Evolutionary conservation across 2,329 filamentous ascomycete species (phyloP), one percentile per base, ranked within the genome.

Genomic region (Chalaropsis ovoidea): DNA sequence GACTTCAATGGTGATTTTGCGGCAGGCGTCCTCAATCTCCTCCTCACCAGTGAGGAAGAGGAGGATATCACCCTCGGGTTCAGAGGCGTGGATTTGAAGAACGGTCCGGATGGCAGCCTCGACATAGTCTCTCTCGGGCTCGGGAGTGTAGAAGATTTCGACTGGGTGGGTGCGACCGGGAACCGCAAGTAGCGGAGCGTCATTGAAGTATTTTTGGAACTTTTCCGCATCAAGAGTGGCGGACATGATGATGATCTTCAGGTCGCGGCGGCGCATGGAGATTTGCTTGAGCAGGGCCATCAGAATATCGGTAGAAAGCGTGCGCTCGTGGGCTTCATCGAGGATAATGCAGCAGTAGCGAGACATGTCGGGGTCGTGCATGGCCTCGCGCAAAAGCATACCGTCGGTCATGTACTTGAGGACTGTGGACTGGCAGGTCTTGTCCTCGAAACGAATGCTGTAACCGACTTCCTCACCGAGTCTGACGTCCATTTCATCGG

Each of bases 391-490:
- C 72, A 97, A 81, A 72, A 99, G 85, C 88, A 99, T 97, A 84
- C 95, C 95, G 73, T 99, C 94, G 56, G 95, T 99, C 94, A 99
- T 99, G 80, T 99, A 99, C 80, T 99, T 99, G 74, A 99, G 84
- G 68, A 95, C 84, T 1, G 94, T 99, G 76, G 89, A 91, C 67
- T 86, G 84, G 62, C 88, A 84, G 0, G 94, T 97, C 78, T 86
- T 89, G 75, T 99, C 94, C 77, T 99, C 95, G 76, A 99, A 99
- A 80, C 94, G 90, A 75, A 99, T 97, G 75, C 90, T 97, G 79
- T 97, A 99, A 76, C 94, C 94, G 65, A 99, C 92, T 77, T 97
- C 93, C 70, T 96, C 86, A 67, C 94, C 94, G 31, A 99, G 82
- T 67, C 82, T 85, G 70, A 96, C 93, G 73, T 97, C 94, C 82